Conservation (phyloP, 257 asterid genomes). For the Schizonepeta tenuifolia region DNA sequence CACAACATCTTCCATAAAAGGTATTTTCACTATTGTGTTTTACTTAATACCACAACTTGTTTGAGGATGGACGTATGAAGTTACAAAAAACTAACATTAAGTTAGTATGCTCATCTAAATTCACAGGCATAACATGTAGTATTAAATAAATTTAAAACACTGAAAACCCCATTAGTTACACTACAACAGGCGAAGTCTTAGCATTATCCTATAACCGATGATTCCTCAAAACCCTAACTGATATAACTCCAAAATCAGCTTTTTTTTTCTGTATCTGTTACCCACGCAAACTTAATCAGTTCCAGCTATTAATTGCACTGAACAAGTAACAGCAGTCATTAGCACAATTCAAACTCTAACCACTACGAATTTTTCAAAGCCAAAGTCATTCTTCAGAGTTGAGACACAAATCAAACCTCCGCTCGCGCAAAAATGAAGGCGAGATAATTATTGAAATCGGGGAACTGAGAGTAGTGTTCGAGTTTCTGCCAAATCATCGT, state of each 20-base stretch:
- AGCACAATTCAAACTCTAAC: conserved; percentile 6
- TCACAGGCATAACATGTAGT: neutral
- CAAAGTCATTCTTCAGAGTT: neutral
- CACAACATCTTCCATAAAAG: neutral
- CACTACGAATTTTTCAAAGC: neutral
- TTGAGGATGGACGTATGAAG: neutral
- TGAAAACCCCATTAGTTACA: neutral
- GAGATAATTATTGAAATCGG: conserved; percentile 96
- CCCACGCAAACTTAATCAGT: conserved; percentile 21
- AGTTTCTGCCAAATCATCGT: conserved; percentile 82
- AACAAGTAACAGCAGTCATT: conserved; percentile 18
- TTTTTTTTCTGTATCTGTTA: neutral
- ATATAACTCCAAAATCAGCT: neutral
- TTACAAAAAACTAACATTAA: neutral
- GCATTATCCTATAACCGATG: conserved; percentile 14
- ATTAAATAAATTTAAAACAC: neutral
- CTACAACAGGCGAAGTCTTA: conserved; percentile 2
- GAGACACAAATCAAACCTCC: conserved; percentile 49
- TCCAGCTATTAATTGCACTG: neutral
- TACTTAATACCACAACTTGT: conserved; percentile 14
- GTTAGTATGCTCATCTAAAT: conserved; percentile 13
- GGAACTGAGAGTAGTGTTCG: conserved; percentile 88
- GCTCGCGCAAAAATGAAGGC: conserved; percentile 86
- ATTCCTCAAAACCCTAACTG: conserved; percentile 18
- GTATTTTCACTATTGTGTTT: neutral